Evolutionary conservation across 208 protist species (phyloP).

Genomic region (Leishmania martiniquensis): DNA sequence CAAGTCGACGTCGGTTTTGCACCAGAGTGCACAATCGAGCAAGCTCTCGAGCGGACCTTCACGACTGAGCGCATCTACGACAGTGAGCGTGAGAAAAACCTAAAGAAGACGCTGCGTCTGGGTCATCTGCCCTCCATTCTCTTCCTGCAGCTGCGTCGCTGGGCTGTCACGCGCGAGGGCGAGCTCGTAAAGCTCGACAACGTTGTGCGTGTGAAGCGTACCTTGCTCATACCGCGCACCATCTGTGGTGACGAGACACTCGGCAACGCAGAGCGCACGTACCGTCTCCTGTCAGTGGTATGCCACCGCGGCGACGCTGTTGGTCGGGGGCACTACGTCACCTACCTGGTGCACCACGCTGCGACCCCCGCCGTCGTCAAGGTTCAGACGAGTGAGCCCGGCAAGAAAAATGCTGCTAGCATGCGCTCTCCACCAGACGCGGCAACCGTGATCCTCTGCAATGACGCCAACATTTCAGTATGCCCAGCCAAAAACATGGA

Average conservation of each 20-base stretch:
- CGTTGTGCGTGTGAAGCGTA: constrained; percentile 52
- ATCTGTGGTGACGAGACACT: constrained; percentile 55
- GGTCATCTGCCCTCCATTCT: constrained; percentile 62
- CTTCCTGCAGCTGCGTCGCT: constrained; percentile 76
- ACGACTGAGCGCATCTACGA: constrained; percentile 68
- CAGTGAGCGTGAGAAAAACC: constrained; percentile 44
- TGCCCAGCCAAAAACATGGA: constrained; percentile 29
- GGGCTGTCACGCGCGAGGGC: constrained; percentile 83
- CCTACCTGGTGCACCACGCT: constrained; percentile 60
- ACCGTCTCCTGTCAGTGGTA: constrained; percentile 70
- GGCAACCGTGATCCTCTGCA: constrained; percentile 59
- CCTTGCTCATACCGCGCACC: constrained; percentile 55
- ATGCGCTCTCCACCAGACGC: constrained; percentile 10
- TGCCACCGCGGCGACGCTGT: constrained; percentile 61
- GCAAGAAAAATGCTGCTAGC: constrained; percentile 7
- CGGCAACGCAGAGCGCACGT: constrained; percentile 51
- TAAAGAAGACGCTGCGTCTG: constrained; percentile 70
- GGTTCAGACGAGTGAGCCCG: constrained; percentile 10
- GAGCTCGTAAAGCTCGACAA: constrained; percentile 89
- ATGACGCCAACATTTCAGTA: constrained; percentile 62
- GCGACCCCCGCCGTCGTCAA: constrained; percentile 35
- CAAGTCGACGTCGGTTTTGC: constrained; percentile 69
- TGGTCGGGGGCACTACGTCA: constrained; percentile 79
- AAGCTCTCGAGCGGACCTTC: constrained; percentile 67
- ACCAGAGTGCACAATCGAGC: constrained; percentile 65